phyloP scores from a whole-genome alignment of 225 moss, liverwort and hornwort species.

The Thuidium tamariscinum region DNA sequence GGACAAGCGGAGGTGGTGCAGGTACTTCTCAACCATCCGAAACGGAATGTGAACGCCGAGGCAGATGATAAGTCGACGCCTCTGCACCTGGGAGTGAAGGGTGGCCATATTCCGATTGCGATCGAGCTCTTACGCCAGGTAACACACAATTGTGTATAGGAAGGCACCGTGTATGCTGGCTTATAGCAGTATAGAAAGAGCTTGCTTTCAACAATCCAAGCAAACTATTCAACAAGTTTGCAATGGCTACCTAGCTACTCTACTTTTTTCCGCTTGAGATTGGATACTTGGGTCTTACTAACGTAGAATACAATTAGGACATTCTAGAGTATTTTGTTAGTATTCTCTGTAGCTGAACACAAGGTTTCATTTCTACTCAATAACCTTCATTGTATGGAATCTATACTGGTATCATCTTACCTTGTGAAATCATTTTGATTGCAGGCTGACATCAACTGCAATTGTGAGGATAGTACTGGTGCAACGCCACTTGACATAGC shows the following conservation, averaged over 20 bases:
- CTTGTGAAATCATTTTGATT: neutral
- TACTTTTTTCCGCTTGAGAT: no score
- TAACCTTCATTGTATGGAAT: neutral
- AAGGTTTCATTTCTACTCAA: neutral
- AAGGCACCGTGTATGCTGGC: neutral
- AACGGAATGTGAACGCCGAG: constrained; percentile 18
- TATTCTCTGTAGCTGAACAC: neutral
- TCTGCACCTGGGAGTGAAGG: constrained; percentile 36
- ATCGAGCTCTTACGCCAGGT: constrained; percentile 48
- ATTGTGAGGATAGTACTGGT: constrained; percentile 18
- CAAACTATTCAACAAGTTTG: no score
- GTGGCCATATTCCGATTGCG: constrained; percentile 15
- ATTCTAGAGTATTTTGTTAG: neutral
- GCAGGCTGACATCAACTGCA: constrained; percentile 32
- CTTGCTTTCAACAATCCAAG: neutral
- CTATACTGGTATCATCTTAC: neutral
- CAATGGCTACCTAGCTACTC: no score
- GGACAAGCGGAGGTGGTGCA: constrained; percentile 24
- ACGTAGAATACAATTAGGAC: no score
- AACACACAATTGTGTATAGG: neutral
- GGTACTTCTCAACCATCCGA: constrained; percentile 5
- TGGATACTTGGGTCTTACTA: neutral
- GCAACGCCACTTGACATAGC: constrained; percentile 37
- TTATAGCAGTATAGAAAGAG: neutral
- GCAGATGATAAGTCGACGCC: constrained; percentile 24